Percentiles rank a stretch among this genome's conserved stretches.
Conservation (phyloP, 805 yeast genomes). For the Lipomyces sp. region DNA sequence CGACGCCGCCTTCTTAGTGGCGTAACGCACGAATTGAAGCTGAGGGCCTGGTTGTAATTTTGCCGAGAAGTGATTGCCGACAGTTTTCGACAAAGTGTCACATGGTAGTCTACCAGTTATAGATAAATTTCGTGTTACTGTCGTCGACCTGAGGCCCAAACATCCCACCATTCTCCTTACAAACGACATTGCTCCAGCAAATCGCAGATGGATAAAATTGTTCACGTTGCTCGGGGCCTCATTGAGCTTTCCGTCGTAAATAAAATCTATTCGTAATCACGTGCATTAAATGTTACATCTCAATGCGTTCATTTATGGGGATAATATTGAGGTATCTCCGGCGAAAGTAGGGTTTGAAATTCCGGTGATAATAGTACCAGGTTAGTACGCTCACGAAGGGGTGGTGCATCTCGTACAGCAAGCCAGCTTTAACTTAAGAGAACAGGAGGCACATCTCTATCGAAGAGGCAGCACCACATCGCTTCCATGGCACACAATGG, state of each 20-base stretch:
- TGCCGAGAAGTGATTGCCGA: not conserved
- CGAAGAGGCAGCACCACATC: not conserved
- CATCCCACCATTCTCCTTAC: conserved; percentile 7
- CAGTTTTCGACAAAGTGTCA: not conserved
- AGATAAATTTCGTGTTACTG: conserved; percentile 4
- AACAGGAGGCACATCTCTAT: not conserved
- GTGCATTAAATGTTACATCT: too few relatives aligned
- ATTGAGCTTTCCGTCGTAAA: too few relatives aligned
- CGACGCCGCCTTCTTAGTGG: conserved; percentile 93
- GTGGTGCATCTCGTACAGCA: not conserved
- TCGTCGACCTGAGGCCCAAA: conserved; percentile 5
- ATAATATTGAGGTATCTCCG: too few relatives aligned
- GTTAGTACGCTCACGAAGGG: too few relatives aligned
- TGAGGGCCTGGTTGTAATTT: conserved; percentile 9
- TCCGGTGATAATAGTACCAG: too few relatives aligned
- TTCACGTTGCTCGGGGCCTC: too few relatives aligned
- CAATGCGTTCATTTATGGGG: too few relatives aligned
- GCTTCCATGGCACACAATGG: conserved; percentile 20
- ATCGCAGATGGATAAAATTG: not conserved
- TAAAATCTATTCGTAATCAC: too few relatives aligned
- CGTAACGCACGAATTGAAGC: conserved; percentile 64
- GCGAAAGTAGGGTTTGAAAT: too few relatives aligned
- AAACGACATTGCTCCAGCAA: conserved; percentile 12
- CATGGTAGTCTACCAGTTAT: not conserved
- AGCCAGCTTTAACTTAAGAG: not conserved